phyloP scores from a whole-genome alignment of 2,329 filamentous ascomycete genomes.

The Diplodia mutila region DNA sequence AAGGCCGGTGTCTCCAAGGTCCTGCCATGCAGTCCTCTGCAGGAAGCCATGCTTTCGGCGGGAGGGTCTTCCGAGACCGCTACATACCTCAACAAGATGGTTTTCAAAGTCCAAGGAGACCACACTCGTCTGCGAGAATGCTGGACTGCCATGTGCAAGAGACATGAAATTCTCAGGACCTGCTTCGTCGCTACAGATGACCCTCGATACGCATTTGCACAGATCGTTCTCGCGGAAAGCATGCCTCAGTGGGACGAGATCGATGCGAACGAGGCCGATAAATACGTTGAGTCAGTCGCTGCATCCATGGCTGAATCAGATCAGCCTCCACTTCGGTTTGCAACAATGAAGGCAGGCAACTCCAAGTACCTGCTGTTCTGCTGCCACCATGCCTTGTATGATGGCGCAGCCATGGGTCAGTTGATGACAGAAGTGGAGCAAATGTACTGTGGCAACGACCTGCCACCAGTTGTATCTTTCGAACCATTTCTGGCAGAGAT shows the following conservation, averaged over 20 bases:
- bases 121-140: slow-evolving; percentile 56
- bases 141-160: slow-evolving; percentile 65
- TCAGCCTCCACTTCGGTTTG: slow-evolving; percentile 44
- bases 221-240: slow-evolving; percentile 66
- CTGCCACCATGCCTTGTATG: slow-evolving; percentile 84
- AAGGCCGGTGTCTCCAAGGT: slow-evolving; percentile 56
- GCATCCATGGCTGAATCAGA: slow-evolving; percentile 49
- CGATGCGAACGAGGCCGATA: slow-evolving; percentile 30
- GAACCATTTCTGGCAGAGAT: slow-evolving; percentile 66
- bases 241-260: slow-evolving; percentile 46
- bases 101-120: slow-evolving; percentile 63
- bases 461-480: slow-evolving; percentile 61
- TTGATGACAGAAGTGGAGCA: slow-evolving; percentile 73
- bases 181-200: slow-evolving; percentile 71
- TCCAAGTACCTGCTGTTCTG: slow-evolving; percentile 50
- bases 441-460: slow-evolving; percentile 51
- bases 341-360: slow-evolving; percentile 30
- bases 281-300: slow-evolving; percentile 51
- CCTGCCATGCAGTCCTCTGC: slow-evolving; percentile 81
- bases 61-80: slow-evolving; percentile 46
- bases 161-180: slow-evolving; percentile 79
- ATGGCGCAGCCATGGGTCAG: slow-evolving; percentile 74
- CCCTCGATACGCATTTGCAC: slow-evolving; percentile 66
- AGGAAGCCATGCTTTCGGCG: slow-evolving; percentile 82
- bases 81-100: slow-evolving; percentile 74